Conservation (phyloP, 768 basidiomycete species). For the Punctularia strigosozonata region DNA sequence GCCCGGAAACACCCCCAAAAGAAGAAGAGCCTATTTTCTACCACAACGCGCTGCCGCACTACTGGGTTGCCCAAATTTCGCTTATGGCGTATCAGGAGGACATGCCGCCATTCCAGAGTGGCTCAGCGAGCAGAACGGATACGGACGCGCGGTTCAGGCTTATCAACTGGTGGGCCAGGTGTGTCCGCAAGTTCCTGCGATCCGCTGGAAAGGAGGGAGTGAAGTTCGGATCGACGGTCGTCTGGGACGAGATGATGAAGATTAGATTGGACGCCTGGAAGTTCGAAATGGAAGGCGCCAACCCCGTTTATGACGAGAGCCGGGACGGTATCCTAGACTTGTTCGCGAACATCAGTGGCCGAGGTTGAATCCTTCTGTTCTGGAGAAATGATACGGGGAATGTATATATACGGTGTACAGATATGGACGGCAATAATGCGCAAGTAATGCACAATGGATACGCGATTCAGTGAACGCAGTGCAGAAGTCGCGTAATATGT, state of each 20-base stretch:
- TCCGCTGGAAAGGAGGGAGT: slow-evolving; percentile 24
- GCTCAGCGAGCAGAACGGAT: slow-evolving; percentile 18
- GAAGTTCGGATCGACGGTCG: slow-evolving; percentile 26
- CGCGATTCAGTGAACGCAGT: no score
- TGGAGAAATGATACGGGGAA: no score
- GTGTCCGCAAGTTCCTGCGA: slow-evolving; percentile 33
- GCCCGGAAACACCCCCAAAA: slow-evolving; percentile 15
- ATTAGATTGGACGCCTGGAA: slow-evolving; percentile 18
- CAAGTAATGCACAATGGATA: no score
- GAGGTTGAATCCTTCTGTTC: no score
- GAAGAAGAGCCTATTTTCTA: slow-evolving; percentile 14
- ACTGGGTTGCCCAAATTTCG: slow-evolving; percentile 50
- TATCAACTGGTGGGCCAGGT: slow-evolving; percentile 39
- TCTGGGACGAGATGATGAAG: slow-evolving; percentile 45
- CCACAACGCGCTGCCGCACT: slow-evolving; percentile 38
- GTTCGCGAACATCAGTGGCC: no score
- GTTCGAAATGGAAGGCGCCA: slow-evolving; percentile 12
- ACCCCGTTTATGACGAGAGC: no score
- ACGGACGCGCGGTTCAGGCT: slow-evolving; percentile 33
- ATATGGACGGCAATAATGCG: no score
- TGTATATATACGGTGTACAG: no score
- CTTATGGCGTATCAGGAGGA: slow-evolving; percentile 40
- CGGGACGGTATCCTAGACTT: no score
- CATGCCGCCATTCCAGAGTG: slow-evolving; percentile 33
- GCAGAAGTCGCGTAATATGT: no score